phyloP scores from a whole-genome alignment of 208 protist species.

The Acanthamoeba royreba region DNA sequence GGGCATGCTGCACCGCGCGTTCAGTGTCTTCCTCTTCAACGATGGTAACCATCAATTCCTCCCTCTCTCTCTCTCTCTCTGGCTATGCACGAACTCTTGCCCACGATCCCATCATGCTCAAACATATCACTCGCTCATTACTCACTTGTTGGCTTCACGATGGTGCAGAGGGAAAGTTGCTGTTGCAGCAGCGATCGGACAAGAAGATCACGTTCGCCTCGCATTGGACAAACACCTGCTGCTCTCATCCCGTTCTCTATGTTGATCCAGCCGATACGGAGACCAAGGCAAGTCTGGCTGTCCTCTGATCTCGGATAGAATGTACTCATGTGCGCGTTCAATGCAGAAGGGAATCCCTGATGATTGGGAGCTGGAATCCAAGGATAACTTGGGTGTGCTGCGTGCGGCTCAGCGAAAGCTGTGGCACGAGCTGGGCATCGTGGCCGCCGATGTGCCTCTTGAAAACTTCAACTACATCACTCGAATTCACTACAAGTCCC shows the following conservation, averaged over 20 bases:
- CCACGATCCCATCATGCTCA: neutral
- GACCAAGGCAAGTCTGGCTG: neutral
- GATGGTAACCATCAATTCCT: neutral
- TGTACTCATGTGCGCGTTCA: too few species aligned
- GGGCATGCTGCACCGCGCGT: constrained; percentile 77
- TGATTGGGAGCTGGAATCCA: constrained; percentile 28
- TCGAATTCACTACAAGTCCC: constrained; percentile 82
- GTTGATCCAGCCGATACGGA: constrained; percentile 54
- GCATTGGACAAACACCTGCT: constrained; percentile 87
- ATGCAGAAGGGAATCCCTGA: neutral
- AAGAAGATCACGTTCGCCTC: constrained; percentile 86
- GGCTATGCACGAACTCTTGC: too few species aligned
- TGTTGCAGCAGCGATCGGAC: constrained; percentile 81
- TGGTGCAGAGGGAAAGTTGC: constrained; percentile 75
- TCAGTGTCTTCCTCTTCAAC: constrained; percentile 55
- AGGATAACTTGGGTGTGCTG: constrained; percentile 62
- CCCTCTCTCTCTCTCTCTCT: neutral
- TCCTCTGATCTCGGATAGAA: neutral
- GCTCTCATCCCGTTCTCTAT: constrained; percentile 80
- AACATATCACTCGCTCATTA: too few species aligned
- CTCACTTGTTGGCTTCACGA: constrained; percentile 16
- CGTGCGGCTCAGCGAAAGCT: constrained; percentile 81
- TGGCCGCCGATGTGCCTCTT: constrained; percentile 45
- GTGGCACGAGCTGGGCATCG: constrained; percentile 85
- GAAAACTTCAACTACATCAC: constrained; percentile 77